phyloP scores from a whole-genome alignment of 345 rosid genomes.

The Populus simonii region DNA sequence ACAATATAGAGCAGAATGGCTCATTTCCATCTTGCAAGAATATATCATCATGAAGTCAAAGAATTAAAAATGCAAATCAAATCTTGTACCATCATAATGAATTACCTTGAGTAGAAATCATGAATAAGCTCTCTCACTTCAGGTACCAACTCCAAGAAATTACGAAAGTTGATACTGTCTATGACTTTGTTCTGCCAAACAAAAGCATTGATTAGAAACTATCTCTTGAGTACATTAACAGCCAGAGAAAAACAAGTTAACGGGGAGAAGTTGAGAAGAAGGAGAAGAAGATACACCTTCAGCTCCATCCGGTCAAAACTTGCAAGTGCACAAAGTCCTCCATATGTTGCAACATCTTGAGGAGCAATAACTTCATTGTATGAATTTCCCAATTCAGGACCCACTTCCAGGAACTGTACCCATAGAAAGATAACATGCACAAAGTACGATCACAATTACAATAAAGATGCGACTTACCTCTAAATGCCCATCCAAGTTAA shows the following conservation, averaged over 20 bases:
- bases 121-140: conserved; percentile 97
- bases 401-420: conserved; percentile 86
- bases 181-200: conserved; percentile 82
- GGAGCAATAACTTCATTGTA: conserved; percentile 94
- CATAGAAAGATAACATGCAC: neutral
- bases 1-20: neutral
- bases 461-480: neutral
- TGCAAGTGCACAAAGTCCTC: conserved; percentile 98
- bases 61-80: neutral
- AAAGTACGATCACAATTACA: neutral
- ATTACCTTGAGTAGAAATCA: conserved; percentile 92
- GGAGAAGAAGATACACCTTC: conserved; percentile 50
- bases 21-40: neutral
- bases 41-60: conserved; percentile 2
- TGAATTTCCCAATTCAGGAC: conserved; percentile 79
- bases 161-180: conserved; percentile 84
- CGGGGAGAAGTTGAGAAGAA: neutral
- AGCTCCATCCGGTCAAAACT: conserved; percentile 92
- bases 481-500: neutral
- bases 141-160: conserved; percentile 94
- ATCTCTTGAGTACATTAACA: neutral
- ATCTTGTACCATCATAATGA: neutral
- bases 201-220: conserved; percentile 21
- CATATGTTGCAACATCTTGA: conserved; percentile 97
- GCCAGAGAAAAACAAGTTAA: neutral